These are phyloP conservation scores for Triticum dicoccoides DNA, from an alignment of 176 grass and related monocot species.

Conservation along the genomic window DNA sequence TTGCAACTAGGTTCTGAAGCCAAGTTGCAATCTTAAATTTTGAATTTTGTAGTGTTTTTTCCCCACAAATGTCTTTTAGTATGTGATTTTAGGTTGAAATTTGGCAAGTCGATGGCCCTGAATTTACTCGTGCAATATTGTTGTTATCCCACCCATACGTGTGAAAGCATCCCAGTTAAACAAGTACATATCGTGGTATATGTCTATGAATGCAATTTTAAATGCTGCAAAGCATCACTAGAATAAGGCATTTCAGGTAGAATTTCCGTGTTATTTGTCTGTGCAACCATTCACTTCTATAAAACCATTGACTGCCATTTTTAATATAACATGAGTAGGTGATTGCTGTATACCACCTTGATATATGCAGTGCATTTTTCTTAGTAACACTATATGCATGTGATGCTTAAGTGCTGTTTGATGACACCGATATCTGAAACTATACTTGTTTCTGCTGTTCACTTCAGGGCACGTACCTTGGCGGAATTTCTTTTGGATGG, in stretches of 20 bases:
- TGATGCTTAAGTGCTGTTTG: neutral
- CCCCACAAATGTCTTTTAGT: neutral
- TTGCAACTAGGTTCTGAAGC: neutral
- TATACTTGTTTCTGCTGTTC: slow-evolving; percentile 13
- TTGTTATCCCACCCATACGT: neutral
- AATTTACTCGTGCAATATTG: neutral
- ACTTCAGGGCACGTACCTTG: slow-evolving; percentile 16
- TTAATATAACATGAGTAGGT: neutral
- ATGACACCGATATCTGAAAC: slow-evolving; percentile 10
- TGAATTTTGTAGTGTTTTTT: neutral
- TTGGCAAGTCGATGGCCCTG: neutral
- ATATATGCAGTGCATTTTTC: slow-evolving; percentile 1
- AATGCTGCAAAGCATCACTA: neutral
- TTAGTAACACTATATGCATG: neutral
- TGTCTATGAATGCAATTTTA: neutral
- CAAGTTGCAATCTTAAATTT: neutral
- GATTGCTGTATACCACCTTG: neutral
- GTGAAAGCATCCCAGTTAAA: neutral
- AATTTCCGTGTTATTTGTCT: neutral
- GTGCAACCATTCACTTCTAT: neutral
- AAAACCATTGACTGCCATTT: neutral
- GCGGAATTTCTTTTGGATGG: slow-evolving; percentile 36
- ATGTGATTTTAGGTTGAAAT: neutral
- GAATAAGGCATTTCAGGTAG: neutral
- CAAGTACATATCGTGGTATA: neutral